Evolutionary conservation across 106 monocot genomes (phyloP).

Genomic region (Vanilla planifolia): DNA sequence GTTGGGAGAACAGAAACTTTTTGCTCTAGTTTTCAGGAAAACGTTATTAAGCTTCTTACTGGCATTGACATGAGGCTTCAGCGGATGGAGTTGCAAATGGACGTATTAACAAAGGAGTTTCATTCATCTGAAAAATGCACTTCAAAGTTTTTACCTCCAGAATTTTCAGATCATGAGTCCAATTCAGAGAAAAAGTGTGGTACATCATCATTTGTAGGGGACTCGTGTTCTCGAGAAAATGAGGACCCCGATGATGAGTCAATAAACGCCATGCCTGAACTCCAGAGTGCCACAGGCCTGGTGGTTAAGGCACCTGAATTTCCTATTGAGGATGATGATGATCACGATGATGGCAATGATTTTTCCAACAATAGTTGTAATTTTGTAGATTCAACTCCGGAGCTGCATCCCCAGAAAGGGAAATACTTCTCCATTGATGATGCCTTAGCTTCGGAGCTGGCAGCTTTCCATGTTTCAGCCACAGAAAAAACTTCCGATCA

Average conservation of each 20-base stretch:
- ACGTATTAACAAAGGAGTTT: slow-evolving; percentile 25
- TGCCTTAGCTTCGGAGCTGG: slow-evolving; percentile 58
- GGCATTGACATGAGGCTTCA: slow-evolving; percentile 72
- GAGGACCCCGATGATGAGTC: slow-evolving; percentile 7
- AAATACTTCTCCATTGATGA: slow-evolving; percentile 35
- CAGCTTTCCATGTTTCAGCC: slow-evolving; percentile 47
- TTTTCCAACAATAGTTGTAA: not conserved
- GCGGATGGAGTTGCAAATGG: slow-evolving; percentile 45
- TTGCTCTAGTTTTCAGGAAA: slow-evolving; percentile 66
- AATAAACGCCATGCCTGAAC: slow-evolving; percentile 6
- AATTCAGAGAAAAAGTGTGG: slow-evolving; percentile 13
- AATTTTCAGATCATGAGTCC: slow-evolving; percentile 22
- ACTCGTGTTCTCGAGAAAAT: not conserved
- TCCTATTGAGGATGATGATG: slow-evolving; percentile 34
- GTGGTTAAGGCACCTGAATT: slow-evolving; percentile 62
- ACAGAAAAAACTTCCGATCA: slow-evolving; percentile 1
- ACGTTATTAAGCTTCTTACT: slow-evolving; percentile 57
- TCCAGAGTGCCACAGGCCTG: slow-evolving; percentile 20
- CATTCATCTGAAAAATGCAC: slow-evolving; percentile 13
- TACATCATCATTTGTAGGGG: slow-evolving; percentile 4
- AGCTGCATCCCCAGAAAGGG: slow-evolving; percentile 6
- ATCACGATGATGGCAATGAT: slow-evolving; percentile 11
- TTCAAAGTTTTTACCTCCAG: slow-evolving; percentile 20
- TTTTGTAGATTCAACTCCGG: slow-evolving; percentile 6
- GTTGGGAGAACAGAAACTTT: slow-evolving; percentile 63